phyloP scores from a whole-genome alignment of 169 alveolate genomes.

The Eimeria zaria region DNA sequence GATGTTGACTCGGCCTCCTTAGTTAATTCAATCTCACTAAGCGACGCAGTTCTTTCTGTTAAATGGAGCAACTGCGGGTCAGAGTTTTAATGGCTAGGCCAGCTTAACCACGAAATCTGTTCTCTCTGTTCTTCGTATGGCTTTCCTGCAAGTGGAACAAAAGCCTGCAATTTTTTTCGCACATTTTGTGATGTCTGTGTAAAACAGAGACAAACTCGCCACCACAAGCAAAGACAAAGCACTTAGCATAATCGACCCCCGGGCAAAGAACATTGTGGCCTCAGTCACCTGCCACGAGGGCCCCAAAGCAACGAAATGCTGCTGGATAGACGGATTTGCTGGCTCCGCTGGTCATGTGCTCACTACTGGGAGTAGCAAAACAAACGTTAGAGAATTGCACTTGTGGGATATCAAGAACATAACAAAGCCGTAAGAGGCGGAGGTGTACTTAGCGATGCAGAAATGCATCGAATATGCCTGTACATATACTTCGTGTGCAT shows the following conservation, averaged over 20 bases:
- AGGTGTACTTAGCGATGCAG: neutral
- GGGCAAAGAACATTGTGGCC: constrained; percentile 52
- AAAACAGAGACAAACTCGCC: constrained; percentile 68
- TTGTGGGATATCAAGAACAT: constrained; percentile 82
- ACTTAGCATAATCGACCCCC: constrained; percentile 70
- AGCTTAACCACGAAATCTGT: neutral
- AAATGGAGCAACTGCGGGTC: constrained; percentile 78
- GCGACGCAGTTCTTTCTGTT: constrained; percentile 64
- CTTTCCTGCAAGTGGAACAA: neutral
- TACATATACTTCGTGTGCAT: neutral
- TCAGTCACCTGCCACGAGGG: constrained; percentile 83
- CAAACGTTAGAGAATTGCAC: constrained; percentile 72
- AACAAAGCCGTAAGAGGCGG: constrained; percentile 78
- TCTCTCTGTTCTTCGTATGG: neutral
- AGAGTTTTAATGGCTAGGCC: neutral
- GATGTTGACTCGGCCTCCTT: constrained; percentile 74
- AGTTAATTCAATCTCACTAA: constrained; percentile 31
- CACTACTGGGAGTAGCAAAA: constrained; percentile 81
- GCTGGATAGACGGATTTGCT: constrained; percentile 84
- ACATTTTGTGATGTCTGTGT: neutral
- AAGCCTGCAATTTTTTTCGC: neutral
- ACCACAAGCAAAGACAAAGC: constrained; percentile 78
- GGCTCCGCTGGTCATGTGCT: constrained; percentile 82
- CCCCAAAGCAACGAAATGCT: constrained; percentile 80
- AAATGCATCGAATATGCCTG: neutral